Evolutionary conservation across 2,329 filamentous ascomycete genomes (phyloP).

Genomic region (Claviceps sp.): DNA sequence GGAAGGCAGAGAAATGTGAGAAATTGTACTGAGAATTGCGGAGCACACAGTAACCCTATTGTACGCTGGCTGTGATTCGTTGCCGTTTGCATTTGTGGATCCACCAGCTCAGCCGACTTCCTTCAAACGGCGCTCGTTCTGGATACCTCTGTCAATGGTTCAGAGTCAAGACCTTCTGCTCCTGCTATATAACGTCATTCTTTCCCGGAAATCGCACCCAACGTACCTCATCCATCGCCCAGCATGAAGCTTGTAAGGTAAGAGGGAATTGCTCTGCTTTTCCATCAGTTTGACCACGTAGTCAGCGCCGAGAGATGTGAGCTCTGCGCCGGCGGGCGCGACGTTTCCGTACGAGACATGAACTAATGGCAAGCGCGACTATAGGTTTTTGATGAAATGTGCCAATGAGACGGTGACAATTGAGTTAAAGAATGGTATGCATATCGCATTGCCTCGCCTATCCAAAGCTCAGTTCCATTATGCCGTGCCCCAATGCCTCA

Average conservation of each 20-base stretch:
- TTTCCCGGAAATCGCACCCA: no score
- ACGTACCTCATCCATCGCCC: conserved; percentile 15
- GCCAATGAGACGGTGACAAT: conserved; percentile 97
- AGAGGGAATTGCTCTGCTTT: conserved; percentile 17
- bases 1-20: no score
- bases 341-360: conserved; percentile 8
- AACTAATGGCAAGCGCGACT: conserved; percentile 2
- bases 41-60: no score
- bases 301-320: not conserved
- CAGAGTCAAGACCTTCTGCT: no score
- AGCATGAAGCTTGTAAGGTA: conserved; percentile 97
- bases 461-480: not conserved
- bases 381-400: conserved; percentile 97
- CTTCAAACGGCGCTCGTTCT: no score
- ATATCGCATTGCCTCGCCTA: not conserved
- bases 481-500: not conserved
- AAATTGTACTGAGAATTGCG: no score
- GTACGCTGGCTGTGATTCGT: no score
- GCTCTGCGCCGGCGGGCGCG: not conserved
- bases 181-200: no score
- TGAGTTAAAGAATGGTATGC: conserved; percentile 88
- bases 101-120: no score
- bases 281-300: no score
- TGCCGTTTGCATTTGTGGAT: no score
- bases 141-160: no score